Conservation (phyloP, 192 early-diverging fungal species). For the Podila epigama region DNA sequence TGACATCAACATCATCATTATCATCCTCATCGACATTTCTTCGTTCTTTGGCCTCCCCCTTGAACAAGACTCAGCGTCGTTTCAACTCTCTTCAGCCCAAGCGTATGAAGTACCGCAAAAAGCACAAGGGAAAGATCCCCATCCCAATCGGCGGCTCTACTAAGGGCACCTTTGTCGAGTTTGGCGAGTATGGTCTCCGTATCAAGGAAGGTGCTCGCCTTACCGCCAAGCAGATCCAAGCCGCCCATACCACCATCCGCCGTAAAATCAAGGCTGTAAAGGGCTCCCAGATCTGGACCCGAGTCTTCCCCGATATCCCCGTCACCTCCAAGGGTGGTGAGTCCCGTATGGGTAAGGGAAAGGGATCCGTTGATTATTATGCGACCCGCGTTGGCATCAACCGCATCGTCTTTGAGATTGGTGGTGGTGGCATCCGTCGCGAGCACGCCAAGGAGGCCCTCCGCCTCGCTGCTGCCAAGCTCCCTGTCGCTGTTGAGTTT, state of each 20-base stretch:
- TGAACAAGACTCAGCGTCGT: conserved; percentile 55
- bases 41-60: conserved; percentile 28
- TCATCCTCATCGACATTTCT: conserved; percentile 16
- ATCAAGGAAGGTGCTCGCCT: conserved; percentile 84
- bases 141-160: conserved; percentile 84
- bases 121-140: conserved; percentile 88
- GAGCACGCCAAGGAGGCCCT: conserved; percentile 84
- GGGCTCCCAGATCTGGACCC: conserved; percentile 83
- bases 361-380: conserved; percentile 93
- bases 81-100: conserved; percentile 77
- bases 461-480: conserved; percentile 64
- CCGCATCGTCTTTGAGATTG: conserved; percentile 90
- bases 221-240: conserved; percentile 83
- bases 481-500: conserved; percentile 77
- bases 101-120: conserved; percentile 78
- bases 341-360: conserved; percentile 98
- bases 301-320: conserved; percentile 92
- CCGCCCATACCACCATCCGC: conserved; percentile 73
- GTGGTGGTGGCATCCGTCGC: conserved; percentile 75
- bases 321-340: conserved; percentile 92
- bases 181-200: conserved; percentile 94
- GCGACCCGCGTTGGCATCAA: conserved; percentile 89
- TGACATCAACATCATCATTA: neutral
- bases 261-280: conserved; percentile 90
- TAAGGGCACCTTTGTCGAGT: conserved; percentile 85